Base-by-base conservation (phyloP, 352 stramenopile genomes). In the Globisporangium emineosum region DNA sequence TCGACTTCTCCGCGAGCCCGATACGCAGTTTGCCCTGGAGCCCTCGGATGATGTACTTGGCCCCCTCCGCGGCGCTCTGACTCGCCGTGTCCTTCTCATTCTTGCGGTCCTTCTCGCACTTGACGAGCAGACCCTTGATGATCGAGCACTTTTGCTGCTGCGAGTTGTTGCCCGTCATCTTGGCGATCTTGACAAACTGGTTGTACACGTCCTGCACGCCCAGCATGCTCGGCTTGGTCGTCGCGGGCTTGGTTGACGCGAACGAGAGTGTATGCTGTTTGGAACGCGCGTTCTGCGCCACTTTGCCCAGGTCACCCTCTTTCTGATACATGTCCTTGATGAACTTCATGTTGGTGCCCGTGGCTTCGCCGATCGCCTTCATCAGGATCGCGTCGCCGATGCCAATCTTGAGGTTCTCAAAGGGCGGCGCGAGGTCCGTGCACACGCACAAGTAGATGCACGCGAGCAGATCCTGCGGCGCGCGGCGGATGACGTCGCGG, bases 21-120 rank as follows among this genome's bases (percentile, higher is more conserved):
- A 99, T 99, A 32, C 98, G 88, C 37, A 99, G 86, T 68, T 99
- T 99, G 33, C 98, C 97, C 76, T 99, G 86, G 2, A 99, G 83
- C 15, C 97, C 96, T 32, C 98, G 93, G 49, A 99, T 98, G 47
- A 99, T 97, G 81, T 98, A 99, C 77, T 99, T 99, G 50, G 96
- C 89, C 7, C 72, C 83, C 62, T 89, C 50, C 3, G 52, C 52
- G 2, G 52, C 73, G 70, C 98, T 93, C 29, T 27, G 32, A 9
- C 27, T 27, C 5, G 74, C 64, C 5, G 75, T 78, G 49, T 89
- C 76, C 62, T 62, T 57, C 57, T 75, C 59, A 0, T 67, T 66
- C 55, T 89, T 93, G 53, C 83, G 88, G 64, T 91, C 78, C 64
- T 93, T 95, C 62, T 94, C 82, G 65, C 87, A 95, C 60, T 92